Conservation (phyloP, 2,329 filamentous ascomycete genomes). For the Byssochlamys sp. region DNA sequence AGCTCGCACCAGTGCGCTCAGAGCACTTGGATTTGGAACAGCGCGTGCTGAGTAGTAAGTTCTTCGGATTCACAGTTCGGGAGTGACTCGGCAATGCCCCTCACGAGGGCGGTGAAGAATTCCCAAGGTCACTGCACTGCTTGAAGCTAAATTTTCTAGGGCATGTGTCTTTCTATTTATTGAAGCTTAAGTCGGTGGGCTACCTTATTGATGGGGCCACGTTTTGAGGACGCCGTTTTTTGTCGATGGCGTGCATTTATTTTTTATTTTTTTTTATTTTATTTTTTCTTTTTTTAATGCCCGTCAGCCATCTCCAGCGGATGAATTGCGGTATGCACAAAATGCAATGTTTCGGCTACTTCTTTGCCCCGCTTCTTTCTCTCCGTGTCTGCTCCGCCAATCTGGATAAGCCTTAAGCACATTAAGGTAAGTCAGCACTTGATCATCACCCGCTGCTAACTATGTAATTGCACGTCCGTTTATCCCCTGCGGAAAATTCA, state of each 20-base stretch:
- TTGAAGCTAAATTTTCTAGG: neutral
- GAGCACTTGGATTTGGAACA: neutral
- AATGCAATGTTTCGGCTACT: neutral
- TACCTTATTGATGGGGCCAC: neutral
- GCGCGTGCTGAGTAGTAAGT: neutral
- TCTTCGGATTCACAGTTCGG: neutral
- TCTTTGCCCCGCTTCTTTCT: neutral
- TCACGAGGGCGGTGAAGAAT: neutral
- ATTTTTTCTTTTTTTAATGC: neutral
- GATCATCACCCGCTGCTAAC: neutral
- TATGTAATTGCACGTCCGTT: neutral
- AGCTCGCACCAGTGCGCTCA: neutral
- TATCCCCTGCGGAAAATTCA: neutral
- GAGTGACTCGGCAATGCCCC: conserved; percentile 5
- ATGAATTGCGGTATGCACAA: neutral
- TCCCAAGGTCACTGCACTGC: neutral
- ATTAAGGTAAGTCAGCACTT: too few relatives aligned
- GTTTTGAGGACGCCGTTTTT: neutral
- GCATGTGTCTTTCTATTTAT: neutral
- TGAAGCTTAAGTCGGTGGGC: neutral
- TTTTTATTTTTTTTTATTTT: too few relatives aligned
- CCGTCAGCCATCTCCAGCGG: neutral
- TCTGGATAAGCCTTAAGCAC: neutral
- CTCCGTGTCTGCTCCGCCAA: neutral
- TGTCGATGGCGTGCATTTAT: neutral